These are phyloP conservation scores for Talaromyces ruber DNA, from an alignment of 495 filamentous ascomycete genomes.

Conservation along the genomic window DNA sequence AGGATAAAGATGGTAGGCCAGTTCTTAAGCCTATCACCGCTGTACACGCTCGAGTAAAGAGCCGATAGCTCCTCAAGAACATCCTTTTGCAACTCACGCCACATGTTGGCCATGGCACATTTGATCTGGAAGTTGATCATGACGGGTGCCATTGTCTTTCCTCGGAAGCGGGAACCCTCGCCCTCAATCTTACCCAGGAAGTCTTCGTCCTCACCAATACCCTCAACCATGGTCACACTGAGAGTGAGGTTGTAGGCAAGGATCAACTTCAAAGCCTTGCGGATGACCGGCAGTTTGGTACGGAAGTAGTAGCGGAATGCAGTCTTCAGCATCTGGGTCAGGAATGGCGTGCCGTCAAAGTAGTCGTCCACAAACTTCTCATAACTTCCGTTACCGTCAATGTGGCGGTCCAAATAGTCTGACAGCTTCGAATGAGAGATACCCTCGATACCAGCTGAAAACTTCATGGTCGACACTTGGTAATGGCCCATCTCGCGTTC, in stretches of 20 bases:
- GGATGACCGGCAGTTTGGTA: conserved; percentile 73
- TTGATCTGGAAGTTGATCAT: conserved; percentile 99
- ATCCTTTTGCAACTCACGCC: conserved; percentile 91
- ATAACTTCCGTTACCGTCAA: conserved; percentile 67
- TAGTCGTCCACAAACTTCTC: conserved; percentile 89
- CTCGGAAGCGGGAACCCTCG: conserved; percentile 67
- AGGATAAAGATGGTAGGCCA: conserved; percentile 97
- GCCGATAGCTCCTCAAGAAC: conserved; percentile 83
- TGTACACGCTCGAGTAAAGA: conserved; percentile 89
- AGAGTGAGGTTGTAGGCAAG: conserved; percentile 88
- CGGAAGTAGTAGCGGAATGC: conserved; percentile 82
- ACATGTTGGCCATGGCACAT: conserved; percentile 88
- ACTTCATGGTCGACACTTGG: conserved; percentile 73
- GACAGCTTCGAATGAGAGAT: conserved; percentile 66
- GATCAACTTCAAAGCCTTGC: conserved; percentile 84
- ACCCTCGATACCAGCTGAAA: conserved; percentile 78
- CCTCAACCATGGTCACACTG: conserved; percentile 87
- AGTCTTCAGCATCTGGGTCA: conserved; percentile 90
- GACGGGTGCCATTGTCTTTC: conserved; percentile 83
- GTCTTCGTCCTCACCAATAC: conserved; percentile 67
- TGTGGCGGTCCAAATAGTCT: conserved; percentile 86
- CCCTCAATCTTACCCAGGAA: conserved; percentile 75
- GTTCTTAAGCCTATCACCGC: conserved; percentile 87
- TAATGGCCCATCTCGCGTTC: conserved; percentile 66
- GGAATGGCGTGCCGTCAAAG: conserved; percentile 86